Percentiles rank a stretch among this genome's conserved stretches.
phyloP scores from a whole-genome alignment of 2,329 filamentous ascomycete species.

The Emmonsiellopsis sp. region DNA sequence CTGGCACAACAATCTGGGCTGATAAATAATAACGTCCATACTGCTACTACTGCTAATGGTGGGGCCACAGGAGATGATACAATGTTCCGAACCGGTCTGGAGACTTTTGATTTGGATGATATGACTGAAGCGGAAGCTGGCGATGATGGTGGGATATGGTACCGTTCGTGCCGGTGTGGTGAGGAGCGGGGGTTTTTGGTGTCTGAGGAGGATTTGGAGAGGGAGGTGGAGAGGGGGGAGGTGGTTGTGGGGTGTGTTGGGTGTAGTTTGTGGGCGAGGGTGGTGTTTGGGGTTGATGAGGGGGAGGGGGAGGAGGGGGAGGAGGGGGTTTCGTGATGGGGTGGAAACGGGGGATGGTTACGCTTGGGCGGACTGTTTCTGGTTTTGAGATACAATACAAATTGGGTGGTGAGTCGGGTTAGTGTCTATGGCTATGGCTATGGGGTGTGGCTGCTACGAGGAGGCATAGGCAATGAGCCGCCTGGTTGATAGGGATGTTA shows the following conservation, averaged over 20 bases:
- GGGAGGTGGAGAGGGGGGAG: conserved; percentile 44
- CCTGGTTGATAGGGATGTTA: too few species aligned
- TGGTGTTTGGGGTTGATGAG: conserved; percentile 47
- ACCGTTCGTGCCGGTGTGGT: conserved; percentile 49
- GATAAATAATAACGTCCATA: conserved; percentile 17
- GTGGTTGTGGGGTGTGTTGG: conserved; percentile 52
- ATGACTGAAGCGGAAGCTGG: conserved; percentile 36
- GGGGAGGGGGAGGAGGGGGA: conserved; percentile 12
- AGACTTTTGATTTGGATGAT: conserved; percentile 51
- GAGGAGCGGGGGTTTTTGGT: conserved; percentile 47
- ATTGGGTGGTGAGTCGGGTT: too few species aligned
- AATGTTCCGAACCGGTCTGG: conserved; percentile 43
- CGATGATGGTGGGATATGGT: conserved; percentile 42
- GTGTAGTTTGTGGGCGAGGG: conserved; percentile 55
- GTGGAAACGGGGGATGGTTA: not conserved
- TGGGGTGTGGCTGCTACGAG: too few species aligned
- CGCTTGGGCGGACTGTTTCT: not conserved
- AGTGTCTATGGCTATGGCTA: too few species aligned
- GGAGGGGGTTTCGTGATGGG: not conserved
- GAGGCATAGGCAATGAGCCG: too few species aligned
- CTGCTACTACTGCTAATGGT: conserved; percentile 20
- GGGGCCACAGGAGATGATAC: conserved; percentile 13
- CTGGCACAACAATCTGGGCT: conserved; percentile 22
- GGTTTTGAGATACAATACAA: not conserved
- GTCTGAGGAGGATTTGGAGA: conserved; percentile 44